These are phyloP conservation scores for Candida golubevii DNA, from an alignment of 805 yeast genomes.

Conservation along the genomic window DNA sequence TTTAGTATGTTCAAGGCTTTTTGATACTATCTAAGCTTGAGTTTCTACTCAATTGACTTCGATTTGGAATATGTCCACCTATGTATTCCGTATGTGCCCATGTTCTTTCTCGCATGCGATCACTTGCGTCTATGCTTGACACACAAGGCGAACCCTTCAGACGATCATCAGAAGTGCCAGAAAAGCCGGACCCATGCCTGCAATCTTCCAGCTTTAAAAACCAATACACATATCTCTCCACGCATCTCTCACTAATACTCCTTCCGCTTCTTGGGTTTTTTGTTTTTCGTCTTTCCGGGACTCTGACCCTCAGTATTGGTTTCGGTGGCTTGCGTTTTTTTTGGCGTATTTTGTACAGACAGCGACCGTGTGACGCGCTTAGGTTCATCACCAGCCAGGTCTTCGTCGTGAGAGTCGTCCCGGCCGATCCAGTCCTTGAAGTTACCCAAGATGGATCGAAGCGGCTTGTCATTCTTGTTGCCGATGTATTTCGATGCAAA, in stretches of 20 bases:
- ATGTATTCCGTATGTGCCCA: too few species aligned
- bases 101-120: too few species aligned
- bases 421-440: constrained; percentile 39
- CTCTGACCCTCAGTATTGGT: not conserved
- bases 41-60: too few species aligned
- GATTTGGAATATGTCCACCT: too few species aligned
- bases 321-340: not conserved
- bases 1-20: too few species aligned
- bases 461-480: constrained; percentile 39
- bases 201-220: constrained; percentile 4
- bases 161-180: not conserved
- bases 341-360: constrained; percentile 3
- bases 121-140: too few species aligned
- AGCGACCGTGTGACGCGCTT: constrained; percentile 7
- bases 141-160: too few species aligned
- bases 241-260: not conserved
- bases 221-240: too few species aligned
- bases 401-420: constrained; percentile 31
- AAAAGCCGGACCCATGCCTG: constrained; percentile 2
- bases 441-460: constrained; percentile 34
- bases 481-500: constrained; percentile 64
- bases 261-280: constrained; percentile 8
- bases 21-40: too few species aligned
- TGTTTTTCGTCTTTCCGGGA: not conserved
- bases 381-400: constrained; percentile 22